Evolutionary conservation across 768 basidiomycete species (phyloP).

Genomic region (Termitomyces sp.): DNA sequence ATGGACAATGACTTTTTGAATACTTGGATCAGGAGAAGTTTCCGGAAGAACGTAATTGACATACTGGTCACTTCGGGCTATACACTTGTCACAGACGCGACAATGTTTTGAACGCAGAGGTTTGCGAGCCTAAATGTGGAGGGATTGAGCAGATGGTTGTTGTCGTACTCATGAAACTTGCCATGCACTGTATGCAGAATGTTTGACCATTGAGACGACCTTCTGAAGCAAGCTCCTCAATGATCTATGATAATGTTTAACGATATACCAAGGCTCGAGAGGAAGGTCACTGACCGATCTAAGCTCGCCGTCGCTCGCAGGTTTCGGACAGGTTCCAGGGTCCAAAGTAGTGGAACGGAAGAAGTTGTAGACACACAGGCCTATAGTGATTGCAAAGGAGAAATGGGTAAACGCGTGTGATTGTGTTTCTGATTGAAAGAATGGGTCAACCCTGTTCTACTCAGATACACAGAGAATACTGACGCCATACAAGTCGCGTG

Average conservation of each 20-base stretch:
- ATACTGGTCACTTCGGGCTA: conserved; percentile 90
- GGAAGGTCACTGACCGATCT: conserved; percentile 58
- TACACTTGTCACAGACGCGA: conserved; percentile 84
- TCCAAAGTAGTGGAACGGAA: conserved; percentile 87
- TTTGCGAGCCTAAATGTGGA: conserved; percentile 58
- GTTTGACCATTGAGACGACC: conserved; percentile 92
- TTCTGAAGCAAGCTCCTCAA: conserved; percentile 86
- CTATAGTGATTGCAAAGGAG: conserved; percentile 63
- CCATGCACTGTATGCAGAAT: conserved; percentile 96
- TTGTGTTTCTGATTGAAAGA: conserved; percentile 54
- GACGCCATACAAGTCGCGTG: conserved; percentile 69
- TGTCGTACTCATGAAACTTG: conserved; percentile 22
- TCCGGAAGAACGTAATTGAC: conserved; percentile 20
- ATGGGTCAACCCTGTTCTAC: neutral
- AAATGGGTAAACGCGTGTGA: conserved; percentile 72
- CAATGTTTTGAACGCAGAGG: conserved; percentile 95
- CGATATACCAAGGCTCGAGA: neutral
- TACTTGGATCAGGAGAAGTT: conserved; percentile 1
- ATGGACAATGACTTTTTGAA: conserved; percentile 81
- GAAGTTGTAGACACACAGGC: conserved; percentile 83
- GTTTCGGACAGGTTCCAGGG: conserved; percentile 81
- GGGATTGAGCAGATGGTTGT: neutral
- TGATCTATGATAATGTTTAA: conserved; percentile 44
- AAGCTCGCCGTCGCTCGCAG: conserved; percentile 76
- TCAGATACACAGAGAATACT: conserved; percentile 29